phyloP scores from a whole-genome alignment of 2,329 filamentous ascomycete species.

The Rugonectria rugulosa region DNA sequence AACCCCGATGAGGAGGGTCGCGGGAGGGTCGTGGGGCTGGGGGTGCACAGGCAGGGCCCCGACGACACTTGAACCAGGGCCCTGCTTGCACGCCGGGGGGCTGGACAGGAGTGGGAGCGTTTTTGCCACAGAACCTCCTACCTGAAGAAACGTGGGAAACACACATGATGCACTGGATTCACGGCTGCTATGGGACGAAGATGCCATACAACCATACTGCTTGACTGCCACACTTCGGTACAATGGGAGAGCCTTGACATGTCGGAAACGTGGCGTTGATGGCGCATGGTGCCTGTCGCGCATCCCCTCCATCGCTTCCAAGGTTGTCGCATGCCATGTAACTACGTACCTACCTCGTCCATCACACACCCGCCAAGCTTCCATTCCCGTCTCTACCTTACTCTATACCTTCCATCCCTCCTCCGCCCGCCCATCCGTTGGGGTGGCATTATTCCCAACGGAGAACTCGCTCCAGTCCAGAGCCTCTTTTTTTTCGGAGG shows the following conservation, averaged over 20 bases:
- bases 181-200: no score
- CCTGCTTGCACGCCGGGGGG: neutral
- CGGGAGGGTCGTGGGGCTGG: constrained; percentile 22
- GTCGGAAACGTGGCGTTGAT: neutral
- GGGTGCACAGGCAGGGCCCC: constrained; percentile 15
- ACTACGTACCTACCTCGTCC: no score
- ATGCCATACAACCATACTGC: no score
- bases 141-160: neutral
- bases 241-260: neutral
- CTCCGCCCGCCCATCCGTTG: neutral
- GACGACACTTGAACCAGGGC: constrained; percentile 17
- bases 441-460: neutral
- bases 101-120: no score
- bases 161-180: neutral
- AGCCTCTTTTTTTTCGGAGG: no score
- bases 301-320: no score
- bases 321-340: no score
- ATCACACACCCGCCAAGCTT: no score
- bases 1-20: constrained; percentile 29
- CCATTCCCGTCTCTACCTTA: no score
- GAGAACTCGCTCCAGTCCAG: neutral
- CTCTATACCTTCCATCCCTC: no score
- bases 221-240: no score
- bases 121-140: constrained; percentile 13
- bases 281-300: neutral